Percentiles rank a stretch among this genome's conserved stretches.
These are phyloP conservation scores for Pochonia chlamydosporia DNA, from an alignment of 2,329 filamentous ascomycete genomes.

Conservation along the genomic window DNA sequence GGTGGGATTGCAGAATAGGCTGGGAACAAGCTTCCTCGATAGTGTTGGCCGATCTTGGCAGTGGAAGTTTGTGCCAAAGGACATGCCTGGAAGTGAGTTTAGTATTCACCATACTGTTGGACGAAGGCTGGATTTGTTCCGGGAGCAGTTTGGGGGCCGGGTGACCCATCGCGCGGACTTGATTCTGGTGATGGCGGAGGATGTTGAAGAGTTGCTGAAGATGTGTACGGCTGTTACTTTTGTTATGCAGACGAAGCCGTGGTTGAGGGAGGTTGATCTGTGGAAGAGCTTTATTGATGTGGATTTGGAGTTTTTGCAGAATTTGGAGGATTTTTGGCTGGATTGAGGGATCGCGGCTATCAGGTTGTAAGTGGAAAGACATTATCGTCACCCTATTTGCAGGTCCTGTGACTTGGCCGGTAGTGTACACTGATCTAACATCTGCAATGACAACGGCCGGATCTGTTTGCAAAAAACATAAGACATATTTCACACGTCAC, in stretches of 20 bases:
- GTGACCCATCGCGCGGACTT: conserved; percentile 17
- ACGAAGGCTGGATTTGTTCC: conserved; percentile 12
- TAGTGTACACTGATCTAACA: no score
- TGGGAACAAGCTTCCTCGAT: conserved; percentile 18
- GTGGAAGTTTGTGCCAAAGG: conserved; percentile 23
- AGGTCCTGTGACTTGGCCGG: no score
- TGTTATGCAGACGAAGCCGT: conserved; percentile 22
- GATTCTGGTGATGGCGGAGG: conserved; percentile 21
- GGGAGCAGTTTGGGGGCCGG: conserved; percentile 12
- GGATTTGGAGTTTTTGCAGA: conserved; percentile 14
- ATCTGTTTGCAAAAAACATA: no score
- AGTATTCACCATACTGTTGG: conserved; percentile 12
- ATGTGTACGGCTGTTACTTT: conserved; percentile 18
- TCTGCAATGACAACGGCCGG: no score
- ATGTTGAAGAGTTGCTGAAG: conserved; percentile 16
- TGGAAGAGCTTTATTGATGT: conserved; percentile 25
- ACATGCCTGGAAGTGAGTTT: conserved; percentile 20
- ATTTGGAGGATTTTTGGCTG: conserved; percentile 16
- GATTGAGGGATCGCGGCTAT: conserved; percentile 15
- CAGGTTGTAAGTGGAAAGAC: no score
- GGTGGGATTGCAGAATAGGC: conserved; percentile 15
- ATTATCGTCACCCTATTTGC: no score
- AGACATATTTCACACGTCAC: no score
- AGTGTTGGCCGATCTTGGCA: conserved; percentile 18
- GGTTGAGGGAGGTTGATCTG: conserved; percentile 20